Base-by-base conservation (phyloP, 345 rosid species). In the Salix viminalis region DNA sequence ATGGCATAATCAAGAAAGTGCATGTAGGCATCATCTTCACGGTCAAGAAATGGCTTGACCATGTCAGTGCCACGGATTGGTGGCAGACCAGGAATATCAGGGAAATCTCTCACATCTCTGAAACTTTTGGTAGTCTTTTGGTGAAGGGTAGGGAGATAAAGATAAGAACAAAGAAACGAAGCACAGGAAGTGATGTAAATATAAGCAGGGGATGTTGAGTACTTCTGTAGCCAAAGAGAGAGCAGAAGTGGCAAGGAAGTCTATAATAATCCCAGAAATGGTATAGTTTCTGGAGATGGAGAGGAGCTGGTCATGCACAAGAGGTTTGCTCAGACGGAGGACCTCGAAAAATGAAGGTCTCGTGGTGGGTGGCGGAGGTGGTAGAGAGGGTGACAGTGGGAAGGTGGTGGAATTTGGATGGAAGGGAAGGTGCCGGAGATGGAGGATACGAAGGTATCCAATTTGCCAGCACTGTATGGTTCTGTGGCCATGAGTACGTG, bases 401-500 rank as follows among this genome's bases (percentile, higher is more conserved):
- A 12, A 83, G 86, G 46, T 50, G 76, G 80, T 72, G 83, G 83
- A 85, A 79, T 39, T 39, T 67, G 19, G 44, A 80, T 66, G 44
- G 77, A 73, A 9, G 79, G 73, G 36, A 50, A 1, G 79, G 84
- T 14, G 68, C 78, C 36, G 14, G 81, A 44, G 26, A 83, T 61
- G 36, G 62, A n/a, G 39, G 74, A 70, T 15, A 76, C 85, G 19
- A 86, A 83, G 19, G 41, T 75, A 65, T 89, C 89, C 71, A 89
- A 54, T 56, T 84, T 90, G 11, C 60, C 85, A 68, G 82, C 42
- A 7, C 77, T 21, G 60, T 74, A 88, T 6, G 86, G 86, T 4
- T 85, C 84, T 48, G 81, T 42, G 23, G 75, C 39, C 77, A 89
- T 67, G 79, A 93, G 72, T 73, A 91, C 75, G 67, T 87, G 87